Base-by-base conservation (phyloP, 306 rosid genomes). In the Vicia villosa region DNA sequence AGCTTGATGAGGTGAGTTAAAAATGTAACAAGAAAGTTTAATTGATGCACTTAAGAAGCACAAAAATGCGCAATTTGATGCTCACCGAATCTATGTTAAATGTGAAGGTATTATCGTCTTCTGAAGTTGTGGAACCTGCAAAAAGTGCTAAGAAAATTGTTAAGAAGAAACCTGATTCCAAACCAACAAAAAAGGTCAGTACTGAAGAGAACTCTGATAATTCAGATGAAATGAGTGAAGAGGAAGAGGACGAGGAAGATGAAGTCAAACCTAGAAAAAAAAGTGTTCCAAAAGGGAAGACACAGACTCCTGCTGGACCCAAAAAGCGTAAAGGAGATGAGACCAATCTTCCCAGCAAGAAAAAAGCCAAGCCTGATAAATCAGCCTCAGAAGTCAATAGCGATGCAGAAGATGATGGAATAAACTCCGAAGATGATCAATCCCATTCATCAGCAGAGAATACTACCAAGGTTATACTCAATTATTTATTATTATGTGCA, bases 301-400 rank as follows among this genome's bases (percentile, higher is more conserved):
- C 40, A 76, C 75, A 75, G 71, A 80, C 83, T 43, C 81, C 86
- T 63, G 74, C 72, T 13, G 80, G 62, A 63, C 50, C 69, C 42
- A 85, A 86, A 68, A 90, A 90, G 78, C 87, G 91, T 55, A 91
- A 89, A 86, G 82, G 41, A 40, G 88, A 86, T 73, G 92, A 87
- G 77, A 51, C 49, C 17, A 73, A 77, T 47, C 46, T 43, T 46
- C 80, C 96, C 38, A 73, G 78, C 69, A 88, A 83, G 89, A 92
- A 92, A 84, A 79, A 62, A 77, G 68, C 51, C 63, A 94, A 91
- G 85, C 57, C 84, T 49, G 36, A 56, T 46, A 83, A 70, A 67
- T 63, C 69, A 70, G 73, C 50, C 59, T 73, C 83, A 24, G 89
- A 87, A 70, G 85, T 70, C 16, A 76, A 77, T 51, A 74, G 81